These are phyloP conservation scores for Punica granatum DNA, from an alignment of 345 rosid species.

Conservation along the genomic window DNA sequence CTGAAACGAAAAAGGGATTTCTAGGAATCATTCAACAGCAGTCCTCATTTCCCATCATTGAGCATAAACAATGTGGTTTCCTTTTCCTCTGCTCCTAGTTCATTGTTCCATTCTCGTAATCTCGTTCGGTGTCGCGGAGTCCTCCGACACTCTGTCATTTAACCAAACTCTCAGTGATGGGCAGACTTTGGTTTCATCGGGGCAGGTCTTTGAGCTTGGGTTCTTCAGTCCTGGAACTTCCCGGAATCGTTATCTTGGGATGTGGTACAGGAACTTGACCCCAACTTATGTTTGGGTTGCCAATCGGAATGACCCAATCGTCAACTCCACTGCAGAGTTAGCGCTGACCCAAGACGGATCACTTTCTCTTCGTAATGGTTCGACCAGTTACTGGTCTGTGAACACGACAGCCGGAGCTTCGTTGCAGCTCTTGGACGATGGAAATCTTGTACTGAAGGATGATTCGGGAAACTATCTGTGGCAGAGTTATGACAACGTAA, in stretches of 20 bases:
- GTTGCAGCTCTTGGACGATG: constrained; percentile 23
- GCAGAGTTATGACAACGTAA: constrained; percentile 30
- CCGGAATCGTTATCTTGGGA: constrained; percentile 13
- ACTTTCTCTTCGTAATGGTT: constrained; percentile 5
- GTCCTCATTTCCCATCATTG: not conserved
- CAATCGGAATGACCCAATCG: constrained; percentile 20
- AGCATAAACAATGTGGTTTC: not conserved
- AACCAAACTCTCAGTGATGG: constrained; percentile 14
- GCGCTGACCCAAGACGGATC: constrained; percentile 11
- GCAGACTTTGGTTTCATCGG: constrained; percentile 14
- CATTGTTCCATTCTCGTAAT: not conserved
- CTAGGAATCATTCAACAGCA: not conserved
- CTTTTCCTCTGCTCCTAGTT: not conserved
- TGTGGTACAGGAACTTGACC: constrained; percentile 20
- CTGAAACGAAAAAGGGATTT: not conserved
- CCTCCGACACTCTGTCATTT: constrained; percentile 5
- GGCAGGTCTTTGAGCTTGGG: constrained; percentile 17
- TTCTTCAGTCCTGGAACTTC: constrained; percentile 14
- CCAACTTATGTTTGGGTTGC: constrained; percentile 20
- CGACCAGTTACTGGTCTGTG: constrained; percentile 10
- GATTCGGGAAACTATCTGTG: constrained; percentile 12
- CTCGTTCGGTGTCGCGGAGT: not conserved
- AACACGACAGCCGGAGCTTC: not conserved
- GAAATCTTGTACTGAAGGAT: constrained; percentile 22
- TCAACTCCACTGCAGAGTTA: constrained; percentile 13